Evolutionary conservation across 345 rosid species (phyloP), one percentile per base, ranked within the genome.

Genomic region (Brassica cretica): DNA sequence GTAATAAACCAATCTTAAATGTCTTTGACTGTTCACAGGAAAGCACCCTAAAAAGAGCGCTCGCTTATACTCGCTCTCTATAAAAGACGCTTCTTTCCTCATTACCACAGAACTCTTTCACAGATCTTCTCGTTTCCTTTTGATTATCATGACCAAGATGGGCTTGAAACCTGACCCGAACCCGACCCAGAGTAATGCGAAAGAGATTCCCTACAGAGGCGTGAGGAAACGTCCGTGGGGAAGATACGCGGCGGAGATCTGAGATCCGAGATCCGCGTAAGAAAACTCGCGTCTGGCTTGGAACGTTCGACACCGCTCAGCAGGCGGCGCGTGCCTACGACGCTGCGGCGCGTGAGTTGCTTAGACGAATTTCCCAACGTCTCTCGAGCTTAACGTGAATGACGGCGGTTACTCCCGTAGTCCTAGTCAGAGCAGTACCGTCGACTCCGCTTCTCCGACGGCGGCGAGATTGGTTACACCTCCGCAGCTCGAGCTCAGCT

Each of bases 171-270:
- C 82, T 19, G 37, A 3, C 44, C 72, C 73, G 32, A 76, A 32
- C 37, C 76, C 56, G 21, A 37, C 14, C 7, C 69, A 62, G 68
- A 6, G 64, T 4, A 77, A 74, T 68, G 27, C 33, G n/a, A 78
- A 70, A 51, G 97, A 90, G 87, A 77, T 85, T 74, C 89, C 91
- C 18, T 94, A 76, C 84, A 83, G 98, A 18, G 98, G 98, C 64
- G 98, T 94, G 1, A 75, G 98, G 53, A 94, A 89, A 84, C 87
- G 98, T 27, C 98, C 98, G 0, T 94, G 98, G 97, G 97, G 98
- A 11, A 86, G 94, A 2, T 94, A 87, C 78, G 97, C 98, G 0
- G 96, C 98, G 11, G 98, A 94, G 94, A 94, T 94, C 80, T 88
- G 98, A 4, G 96, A 94, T 81, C 97, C 97, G 0, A 4, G 96